Base-by-base conservation (phyloP, 805 yeast genomes). In the Monosporozyma yasuniensis region DNA sequence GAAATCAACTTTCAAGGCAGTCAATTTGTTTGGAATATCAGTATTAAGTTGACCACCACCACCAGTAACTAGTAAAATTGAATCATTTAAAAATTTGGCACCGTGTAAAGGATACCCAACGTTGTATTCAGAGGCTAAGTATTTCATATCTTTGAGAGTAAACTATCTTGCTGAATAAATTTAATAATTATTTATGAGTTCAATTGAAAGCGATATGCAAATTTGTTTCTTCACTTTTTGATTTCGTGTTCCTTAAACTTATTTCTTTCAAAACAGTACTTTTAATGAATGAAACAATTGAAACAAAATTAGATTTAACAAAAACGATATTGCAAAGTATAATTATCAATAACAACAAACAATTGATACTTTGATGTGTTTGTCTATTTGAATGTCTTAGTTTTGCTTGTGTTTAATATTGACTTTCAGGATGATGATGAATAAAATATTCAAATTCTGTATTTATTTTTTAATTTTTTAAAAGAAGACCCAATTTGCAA, bases 1-100 rank as follows among this genome's bases (percentile, higher is more conserved):
- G 48, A 83, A 79, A 58, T 79, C 76, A 44, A 85, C 72, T 44
- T 77, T 67, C 41, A 84, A 64, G 2, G 84, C 83, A 3, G 89
- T 80, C 54, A 91, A 70, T 63, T 85, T 87, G 67, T 91, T 91
- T 39, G 90, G 85, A 49, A 88, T 81, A 28, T 96, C 96, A 60
- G 87, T 84, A 60, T 81, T 82, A 9, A 96, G 96, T 64, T 87
- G 95, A 23, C 97, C 98, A 28, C 97, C 97, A 43, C 99, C 99
- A 41, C 99, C 99, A 2, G 88, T 81, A 27, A 84, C 84, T 46
- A 89, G 65, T 25, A 90, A 64, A 1, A 81, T 76, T 52, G 72
- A 68, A 54, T 81, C 75, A 56, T 77, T 73, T 43, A 82, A 71
- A 63, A 87, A 89, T 52, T 79, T 78, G 48, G 91, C 83, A 2